Percentiles rank a stretch among this genome's conserved stretches.
Evolutionary conservation across 441 rosid genomes (phyloP).

Genomic region (Omphalea diandra): DNA sequence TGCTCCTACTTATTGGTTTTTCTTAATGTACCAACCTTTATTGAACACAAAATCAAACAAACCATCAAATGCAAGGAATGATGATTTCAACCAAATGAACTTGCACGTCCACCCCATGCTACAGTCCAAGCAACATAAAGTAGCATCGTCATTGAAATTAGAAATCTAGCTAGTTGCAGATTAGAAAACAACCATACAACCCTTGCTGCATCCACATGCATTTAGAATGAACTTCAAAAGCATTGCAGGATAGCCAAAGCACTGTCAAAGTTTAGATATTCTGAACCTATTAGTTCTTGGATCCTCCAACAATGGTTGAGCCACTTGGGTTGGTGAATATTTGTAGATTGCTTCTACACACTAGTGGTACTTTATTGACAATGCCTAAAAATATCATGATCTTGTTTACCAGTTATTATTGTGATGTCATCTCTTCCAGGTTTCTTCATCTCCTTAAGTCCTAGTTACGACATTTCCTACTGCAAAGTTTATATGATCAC

Average conservation of each 20-base stretch:
- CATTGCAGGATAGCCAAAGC: background rate
- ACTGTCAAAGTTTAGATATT: background rate
- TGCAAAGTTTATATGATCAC: background rate
- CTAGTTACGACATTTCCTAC: background rate
- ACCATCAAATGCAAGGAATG: constrained; percentile 7
- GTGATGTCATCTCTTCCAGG: background rate
- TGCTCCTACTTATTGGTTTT: background rate
- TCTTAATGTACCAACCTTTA: background rate
- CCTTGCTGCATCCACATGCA: background rate
- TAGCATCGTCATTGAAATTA: background rate
- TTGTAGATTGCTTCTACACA: background rate
- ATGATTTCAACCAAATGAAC: background rate
- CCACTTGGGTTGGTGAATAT: background rate
- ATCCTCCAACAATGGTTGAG: background rate
- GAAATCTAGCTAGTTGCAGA: background rate
- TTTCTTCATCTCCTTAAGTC: background rate
- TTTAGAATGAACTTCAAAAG: background rate
- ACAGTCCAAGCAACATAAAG: background rate
- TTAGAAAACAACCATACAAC: background rate
- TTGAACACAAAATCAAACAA: too few relatives aligned
- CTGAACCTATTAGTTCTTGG: background rate
- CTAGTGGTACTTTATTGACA: background rate
- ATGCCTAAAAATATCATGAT: background rate
- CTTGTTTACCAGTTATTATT: background rate
- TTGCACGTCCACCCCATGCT: background rate